Percentiles rank a stretch among this genome's conserved stretches.
Conservation (phyloP, 2,329 filamentous ascomycete species). For the Talaromyces sp. region DNA sequence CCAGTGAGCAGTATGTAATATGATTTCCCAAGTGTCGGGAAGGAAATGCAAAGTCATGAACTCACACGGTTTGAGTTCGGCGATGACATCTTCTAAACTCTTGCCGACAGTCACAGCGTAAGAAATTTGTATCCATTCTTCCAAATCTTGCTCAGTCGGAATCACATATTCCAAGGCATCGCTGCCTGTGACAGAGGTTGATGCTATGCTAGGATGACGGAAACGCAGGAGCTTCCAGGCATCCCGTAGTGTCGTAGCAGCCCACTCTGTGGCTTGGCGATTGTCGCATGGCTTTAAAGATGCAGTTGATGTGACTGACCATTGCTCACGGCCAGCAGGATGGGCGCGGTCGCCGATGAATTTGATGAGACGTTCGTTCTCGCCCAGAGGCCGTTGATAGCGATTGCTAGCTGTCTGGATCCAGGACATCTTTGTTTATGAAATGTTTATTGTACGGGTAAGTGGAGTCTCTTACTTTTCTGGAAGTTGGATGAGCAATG, state of each 20-base stretch:
- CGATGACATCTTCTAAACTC: constrained; percentile 3
- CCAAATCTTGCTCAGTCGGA: not conserved
- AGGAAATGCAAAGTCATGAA: constrained; percentile 3
- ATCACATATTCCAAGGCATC: not conserved
- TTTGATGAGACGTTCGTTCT: constrained; percentile 17
- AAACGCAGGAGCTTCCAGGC: constrained; percentile 16
- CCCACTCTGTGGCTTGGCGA: not conserved
- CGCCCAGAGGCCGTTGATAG: constrained; percentile 10
- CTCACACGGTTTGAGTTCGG: not conserved
- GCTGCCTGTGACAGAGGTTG: not conserved
- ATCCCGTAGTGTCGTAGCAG: constrained; percentile 2
- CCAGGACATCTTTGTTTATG: not conserved
- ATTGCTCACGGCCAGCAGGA: constrained; percentile 15
- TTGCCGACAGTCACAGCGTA: not conserved
- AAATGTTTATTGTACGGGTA: too few relatives aligned
- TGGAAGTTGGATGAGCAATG: too few relatives aligned
- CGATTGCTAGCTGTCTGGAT: not conserved
- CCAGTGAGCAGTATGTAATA: constrained; percentile 14
- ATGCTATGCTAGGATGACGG: constrained; percentile 12
- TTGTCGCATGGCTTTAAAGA: constrained; percentile 1
- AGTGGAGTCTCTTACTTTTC: too few relatives aligned
- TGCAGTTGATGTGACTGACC: constrained; percentile 14
- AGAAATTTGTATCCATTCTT: not conserved
- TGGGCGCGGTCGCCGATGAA: constrained; percentile 17
- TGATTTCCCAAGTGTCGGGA: not conserved